phyloP scores from a whole-genome alignment of 345 rosid species.

The Sisymbrium irio region DNA sequence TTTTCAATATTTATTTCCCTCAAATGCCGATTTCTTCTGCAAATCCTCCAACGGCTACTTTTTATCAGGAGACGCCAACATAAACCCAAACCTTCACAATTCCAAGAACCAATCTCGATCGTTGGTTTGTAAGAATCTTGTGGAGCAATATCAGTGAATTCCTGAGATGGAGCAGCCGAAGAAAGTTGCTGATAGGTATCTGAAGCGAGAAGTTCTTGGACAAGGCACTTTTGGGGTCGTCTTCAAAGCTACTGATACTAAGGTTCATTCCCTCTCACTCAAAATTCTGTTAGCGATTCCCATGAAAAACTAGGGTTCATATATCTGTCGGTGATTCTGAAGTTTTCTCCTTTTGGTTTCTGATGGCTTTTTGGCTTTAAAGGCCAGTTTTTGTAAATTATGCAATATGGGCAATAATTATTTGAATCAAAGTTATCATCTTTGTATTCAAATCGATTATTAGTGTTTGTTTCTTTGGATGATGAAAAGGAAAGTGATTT shows the following conservation, averaged over 20 bases:
- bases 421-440: neutral
- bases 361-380: neutral
- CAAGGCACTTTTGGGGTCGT: constrained; percentile 94
- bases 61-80: neutral
- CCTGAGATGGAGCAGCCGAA: constrained; percentile 52
- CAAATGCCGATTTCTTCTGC: constrained; percentile 21
- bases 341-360: neutral
- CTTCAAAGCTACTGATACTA: constrained; percentile 85
- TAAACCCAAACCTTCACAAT: neutral
- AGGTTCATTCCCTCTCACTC: constrained; percentile 53
- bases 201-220: constrained; percentile 81
- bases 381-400: neutral
- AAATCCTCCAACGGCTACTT: constrained; percentile 33
- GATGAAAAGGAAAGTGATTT: neutral
- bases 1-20: constrained; percentile 15
- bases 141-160: constrained; percentile 25
- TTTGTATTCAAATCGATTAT: neutral
- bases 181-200: constrained; percentile 82
- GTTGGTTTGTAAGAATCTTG: neutral
- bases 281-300: neutral
- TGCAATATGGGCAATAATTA: neutral
- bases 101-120: neutral
- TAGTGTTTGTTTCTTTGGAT: neutral
- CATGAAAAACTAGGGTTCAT: constrained; percentile 2
- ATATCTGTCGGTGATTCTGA: neutral